Evolutionary conservation across 192 early-diverging fungal genomes (phyloP).

Genomic region (Coemansia sp.): DNA sequence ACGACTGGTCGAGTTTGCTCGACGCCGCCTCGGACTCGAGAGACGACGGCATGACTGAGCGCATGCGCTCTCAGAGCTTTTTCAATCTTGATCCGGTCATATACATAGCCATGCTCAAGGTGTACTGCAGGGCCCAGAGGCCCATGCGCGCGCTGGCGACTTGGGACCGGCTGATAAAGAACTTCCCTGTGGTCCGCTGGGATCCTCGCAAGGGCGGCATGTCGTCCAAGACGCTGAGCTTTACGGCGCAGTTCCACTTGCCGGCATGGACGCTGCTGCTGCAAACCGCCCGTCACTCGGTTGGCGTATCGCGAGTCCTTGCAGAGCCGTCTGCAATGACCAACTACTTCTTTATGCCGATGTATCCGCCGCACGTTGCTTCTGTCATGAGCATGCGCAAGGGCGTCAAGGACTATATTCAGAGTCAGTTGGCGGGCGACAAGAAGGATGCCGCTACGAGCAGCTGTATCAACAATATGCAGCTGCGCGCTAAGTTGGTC

Average conservation of each 20-base stretch:
- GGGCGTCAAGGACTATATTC: slow-evolving; percentile 9
- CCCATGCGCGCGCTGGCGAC: slow-evolving; percentile 43
- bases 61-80: slow-evolving; percentile 34
- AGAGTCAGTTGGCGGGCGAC: neutral
- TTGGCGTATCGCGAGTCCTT: slow-evolving; percentile 18
- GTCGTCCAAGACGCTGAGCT: slow-evolving; percentile 27
- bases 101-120: slow-evolving; percentile 48
- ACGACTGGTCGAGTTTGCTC: slow-evolving; percentile 3
- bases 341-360: slow-evolving; percentile 14
- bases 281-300: slow-evolving; percentile 25
- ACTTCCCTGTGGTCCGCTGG: slow-evolving; percentile 49
- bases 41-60: slow-evolving; percentile 9
- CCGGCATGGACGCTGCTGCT: slow-evolving; percentile 36
- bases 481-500: slow-evolving; percentile 12
- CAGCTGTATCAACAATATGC: slow-evolving; percentile 4
- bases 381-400: slow-evolving; percentile 3
- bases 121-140: slow-evolving; percentile 24
- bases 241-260: slow-evolving; percentile 40
- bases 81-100: slow-evolving; percentile 46
- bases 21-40: slow-evolving; percentile 1
- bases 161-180: slow-evolving; percentile 41
- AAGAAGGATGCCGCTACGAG: neutral
- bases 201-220: slow-evolving; percentile 40
- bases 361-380: slow-evolving; percentile 12
- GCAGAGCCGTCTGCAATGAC: neutral